These are phyloP conservation scores for Rhizophora mangle DNA, from an alignment of 345 rosid genomes.

Conservation along the genomic window DNA sequence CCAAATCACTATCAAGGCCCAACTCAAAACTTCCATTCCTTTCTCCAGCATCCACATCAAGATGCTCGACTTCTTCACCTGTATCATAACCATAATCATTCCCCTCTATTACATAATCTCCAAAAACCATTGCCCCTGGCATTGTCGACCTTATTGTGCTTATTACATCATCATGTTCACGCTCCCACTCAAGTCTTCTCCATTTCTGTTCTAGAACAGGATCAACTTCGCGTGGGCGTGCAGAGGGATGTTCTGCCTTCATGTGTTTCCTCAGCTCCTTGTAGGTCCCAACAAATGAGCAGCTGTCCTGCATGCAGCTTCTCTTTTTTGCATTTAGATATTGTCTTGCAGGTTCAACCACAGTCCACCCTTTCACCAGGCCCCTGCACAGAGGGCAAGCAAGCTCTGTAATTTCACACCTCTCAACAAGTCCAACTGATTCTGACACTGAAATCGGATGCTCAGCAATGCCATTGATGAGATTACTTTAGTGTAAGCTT, in stretches of 20 bases:
- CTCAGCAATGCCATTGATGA: constrained; percentile 31
- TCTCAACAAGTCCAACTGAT: constrained; percentile 35
- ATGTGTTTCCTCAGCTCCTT: constrained; percentile 94
- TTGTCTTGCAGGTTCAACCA: constrained; percentile 80
- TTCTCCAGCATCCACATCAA: constrained; percentile 31
- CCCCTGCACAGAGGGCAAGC: constrained; percentile 96
- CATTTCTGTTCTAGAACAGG: constrained; percentile 80
- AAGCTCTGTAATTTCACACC: constrained; percentile 58
- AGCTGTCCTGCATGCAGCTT: constrained; percentile 91
- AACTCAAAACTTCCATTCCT: constrained; percentile 41
- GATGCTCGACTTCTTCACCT: constrained; percentile 39
- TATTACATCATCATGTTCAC: constrained; percentile 64
- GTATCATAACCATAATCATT: constrained; percentile 46
- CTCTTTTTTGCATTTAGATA: constrained; percentile 70
- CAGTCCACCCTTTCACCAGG: constrained; percentile 96
- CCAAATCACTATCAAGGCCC: constrained; percentile 56
- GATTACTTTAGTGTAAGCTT: constrained; percentile 63
- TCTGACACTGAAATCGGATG: constrained; percentile 31
- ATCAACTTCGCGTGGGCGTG: constrained; percentile 76
- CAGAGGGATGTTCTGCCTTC: constrained; percentile 72
- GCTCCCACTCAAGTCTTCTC: constrained; percentile 74
- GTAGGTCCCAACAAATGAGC: constrained; percentile 66
- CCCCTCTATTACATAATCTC: constrained; percentile 81
- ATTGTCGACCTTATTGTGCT: constrained; percentile 81
- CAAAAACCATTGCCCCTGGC: constrained; percentile 84